Evolutionary conservation across 2,329 filamentous ascomycete species (phyloP), one percentile per base, ranked within the genome.

Genomic region (Magnaporthales sp.): DNA sequence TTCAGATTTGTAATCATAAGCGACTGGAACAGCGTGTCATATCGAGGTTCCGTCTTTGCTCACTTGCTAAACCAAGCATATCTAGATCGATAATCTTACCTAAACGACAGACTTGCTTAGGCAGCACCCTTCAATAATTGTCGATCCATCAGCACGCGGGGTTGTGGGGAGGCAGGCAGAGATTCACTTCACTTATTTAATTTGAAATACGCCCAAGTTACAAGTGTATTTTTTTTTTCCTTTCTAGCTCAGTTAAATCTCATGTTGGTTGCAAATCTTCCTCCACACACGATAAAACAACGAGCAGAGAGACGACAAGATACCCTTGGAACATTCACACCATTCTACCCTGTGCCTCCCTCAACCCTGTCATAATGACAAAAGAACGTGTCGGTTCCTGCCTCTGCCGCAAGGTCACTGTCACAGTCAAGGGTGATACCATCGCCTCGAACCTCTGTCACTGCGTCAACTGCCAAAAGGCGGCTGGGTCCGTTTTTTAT

Each of bases 401-500:
- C 67, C 67, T 71, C 54, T 75, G 73, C 68, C 72, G 73, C 26
- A 61, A 66, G 67, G 63, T 74, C 64, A 65, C 70, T 19, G 5
- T 72, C 19, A 62, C 63, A 56, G 64, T 74, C 38, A 62, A 56
- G 19, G 73, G 70, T 31, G 58, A 67, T 2, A 71, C 73, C 38
- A 2, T 68, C 10, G 29, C 60, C 46, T 67, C 62, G n/a, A 71
- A 71, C 54, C 58, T 72, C 24, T 74, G 73, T 67, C 72, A 74
- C 67, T 74, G 72, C 68, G 67, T 32, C 19, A 68, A 71, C 27
- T 74, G 71, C 67, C 71, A 73, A 67, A 73, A 74, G 51, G 32
- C 13, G 22, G 66, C 67, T 2, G 72, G 71, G 11, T 56, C 22
- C 6, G n/a, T 67, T 5, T 71, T 70, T 31, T 67, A 63, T 8